These are phyloP conservation scores for Olyra latifolia DNA, from an alignment of 176 grass and related monocot species.

Conservation along the genomic window DNA sequence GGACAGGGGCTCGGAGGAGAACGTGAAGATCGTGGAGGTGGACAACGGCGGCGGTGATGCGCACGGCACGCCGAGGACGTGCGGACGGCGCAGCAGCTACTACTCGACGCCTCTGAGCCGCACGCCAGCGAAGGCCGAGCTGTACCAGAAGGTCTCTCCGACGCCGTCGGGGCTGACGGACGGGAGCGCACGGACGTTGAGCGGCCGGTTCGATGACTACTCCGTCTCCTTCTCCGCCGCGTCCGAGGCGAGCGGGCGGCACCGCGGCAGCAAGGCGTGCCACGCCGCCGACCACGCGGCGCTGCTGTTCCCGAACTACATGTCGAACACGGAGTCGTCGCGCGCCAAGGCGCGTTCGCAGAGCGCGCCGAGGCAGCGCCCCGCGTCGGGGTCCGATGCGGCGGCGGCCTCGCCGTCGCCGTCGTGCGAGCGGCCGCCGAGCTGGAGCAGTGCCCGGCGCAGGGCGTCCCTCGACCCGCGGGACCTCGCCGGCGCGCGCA, in stretches of 20 bases:
- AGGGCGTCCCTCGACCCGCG: constrained; percentile 59
- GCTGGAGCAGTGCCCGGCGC: constrained; percentile 15
- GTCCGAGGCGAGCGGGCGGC: constrained; percentile 29
- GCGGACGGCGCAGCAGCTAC: background rate
- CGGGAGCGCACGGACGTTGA: constrained; percentile 47
- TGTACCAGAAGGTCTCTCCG: constrained; percentile 35
- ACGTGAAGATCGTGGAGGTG: constrained; percentile 46
- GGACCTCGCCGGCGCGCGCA: constrained; percentile 38
- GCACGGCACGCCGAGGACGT: background rate
- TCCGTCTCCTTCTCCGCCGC: constrained; percentile 36
- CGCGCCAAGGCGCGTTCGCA: constrained; percentile 71
- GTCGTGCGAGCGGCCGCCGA: constrained; percentile 42
- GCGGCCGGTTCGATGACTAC: constrained; percentile 42
- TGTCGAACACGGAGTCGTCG: constrained; percentile 78
- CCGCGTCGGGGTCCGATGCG: constrained; percentile 17
- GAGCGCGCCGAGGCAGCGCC: constrained; percentile 68
- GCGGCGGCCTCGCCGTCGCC: constrained; percentile 17
- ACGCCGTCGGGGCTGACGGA: constrained; percentile 48
- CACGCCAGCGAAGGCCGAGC: constrained; percentile 16
- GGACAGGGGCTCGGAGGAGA: constrained; percentile 32
- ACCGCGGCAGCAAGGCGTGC: background rate
- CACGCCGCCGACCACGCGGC: constrained; percentile 2
- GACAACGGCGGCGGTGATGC: constrained; percentile 21
- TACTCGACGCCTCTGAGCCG: constrained; percentile 4
- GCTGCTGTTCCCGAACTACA: constrained; percentile 49